Percentiles rank a stretch among this genome's conserved stretches.
phyloP scores from a whole-genome alignment of 768 basidiomycete genomes.

The Dentipellis fragilis region DNA sequence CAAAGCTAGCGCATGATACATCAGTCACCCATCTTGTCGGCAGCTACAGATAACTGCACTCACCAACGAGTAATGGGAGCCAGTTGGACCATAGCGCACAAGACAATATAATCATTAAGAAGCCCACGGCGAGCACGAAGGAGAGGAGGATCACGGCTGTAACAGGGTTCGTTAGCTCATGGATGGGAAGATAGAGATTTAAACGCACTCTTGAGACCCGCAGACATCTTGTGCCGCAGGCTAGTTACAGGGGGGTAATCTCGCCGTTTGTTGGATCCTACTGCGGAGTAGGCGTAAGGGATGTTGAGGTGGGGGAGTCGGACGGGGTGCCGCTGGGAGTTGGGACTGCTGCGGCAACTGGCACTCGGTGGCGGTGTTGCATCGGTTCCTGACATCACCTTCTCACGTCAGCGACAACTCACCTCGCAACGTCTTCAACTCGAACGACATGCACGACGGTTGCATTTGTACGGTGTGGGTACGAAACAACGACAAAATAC shows the following conservation, averaged over 20 bases:
- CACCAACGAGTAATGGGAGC: conserved; percentile 94
- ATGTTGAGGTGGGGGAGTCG: background rate
- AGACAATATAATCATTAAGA: conserved; percentile 92
- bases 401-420: no score
- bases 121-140: conserved; percentile 96
- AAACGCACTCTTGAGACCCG: conserved; percentile 14
- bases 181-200: background rate
- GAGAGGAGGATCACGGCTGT: conserved; percentile 93
- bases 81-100: conserved; percentile 96
- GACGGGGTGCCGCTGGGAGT: background rate
- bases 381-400: no score
- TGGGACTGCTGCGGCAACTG: background rate
- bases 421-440: no score
- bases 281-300: background rate
- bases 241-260: background rate
- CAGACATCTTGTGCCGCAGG: conserved; percentile 9
- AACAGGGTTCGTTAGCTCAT: background rate
- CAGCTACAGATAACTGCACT: conserved; percentile 19
- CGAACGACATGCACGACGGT: no score
- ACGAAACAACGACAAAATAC: no score
- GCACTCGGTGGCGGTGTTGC: background rate
- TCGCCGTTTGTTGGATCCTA: no score
- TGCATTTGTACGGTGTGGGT: no score
- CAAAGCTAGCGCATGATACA: conserved; percentile 45
- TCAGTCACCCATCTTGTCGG: background rate